Evolutionary conservation across 805 yeast species (phyloP), one percentile per base, ranked within the genome.

Genomic region (Cyberlindnera meyerae): DNA sequence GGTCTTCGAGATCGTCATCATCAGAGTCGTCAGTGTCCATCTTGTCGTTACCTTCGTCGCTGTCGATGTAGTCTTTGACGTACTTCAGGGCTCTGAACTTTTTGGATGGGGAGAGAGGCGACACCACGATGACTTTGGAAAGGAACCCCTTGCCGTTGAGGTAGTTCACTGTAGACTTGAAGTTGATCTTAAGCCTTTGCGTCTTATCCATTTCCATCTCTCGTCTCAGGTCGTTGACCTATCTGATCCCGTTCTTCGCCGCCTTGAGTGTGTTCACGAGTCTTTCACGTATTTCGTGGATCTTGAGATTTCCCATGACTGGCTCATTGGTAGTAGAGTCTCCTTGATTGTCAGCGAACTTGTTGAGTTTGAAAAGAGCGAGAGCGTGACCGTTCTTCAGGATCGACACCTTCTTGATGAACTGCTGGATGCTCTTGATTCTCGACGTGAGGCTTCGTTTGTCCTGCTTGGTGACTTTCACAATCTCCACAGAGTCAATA

Each of bases 401-500:
- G 16, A 69, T 47, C 31, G 57, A 64, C 2, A 47, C 44, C 34
- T 68, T 74, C 16, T 59, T 59, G 5, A 79, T 69, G 13, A 78
- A 57, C 15, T 73, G 75, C 25, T 65, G 74, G 14, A 82, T 59
- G 29, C 68, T 67, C 48, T 73, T 76, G 35, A 81, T 62, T 47
- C 93, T 66, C 1, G 76, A 65, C 0, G 88, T 77, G 27, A 81
- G 63, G 40, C 88, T 79, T 44, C 90, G 67, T 13, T 79, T 73
- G 49, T 82, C 93, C 57, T 82, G 93, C 8, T 73, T 73, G 0
- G 88, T 73, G 14, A 60, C 64, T 27, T 62, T 60, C 3, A 79
- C 72, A 40, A 82, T 61, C 18, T 74, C 76, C 21, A 75, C 61
- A 0, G 89, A 73, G 33, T 73, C 66, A 12, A 82, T 73, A 8